Evolutionary conservation across 2,329 filamentous ascomycete species (phyloP).

Genomic region (Fusarium pininemorale): DNA sequence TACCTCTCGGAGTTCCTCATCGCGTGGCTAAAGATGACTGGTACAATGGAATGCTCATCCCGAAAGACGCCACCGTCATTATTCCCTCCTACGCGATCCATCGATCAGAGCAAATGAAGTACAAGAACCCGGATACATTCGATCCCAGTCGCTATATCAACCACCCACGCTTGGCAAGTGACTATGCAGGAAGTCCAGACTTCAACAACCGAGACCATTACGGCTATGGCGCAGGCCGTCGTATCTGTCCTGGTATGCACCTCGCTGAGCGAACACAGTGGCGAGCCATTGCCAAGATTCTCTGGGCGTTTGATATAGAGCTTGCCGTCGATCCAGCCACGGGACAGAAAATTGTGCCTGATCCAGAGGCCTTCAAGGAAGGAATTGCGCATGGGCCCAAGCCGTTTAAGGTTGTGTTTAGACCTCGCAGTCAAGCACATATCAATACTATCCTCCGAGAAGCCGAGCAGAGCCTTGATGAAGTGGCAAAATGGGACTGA

Average conservation of each 20-base stretch:
- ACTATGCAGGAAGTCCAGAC: neutral
- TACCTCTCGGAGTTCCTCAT: neutral
- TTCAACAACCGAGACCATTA: neutral
- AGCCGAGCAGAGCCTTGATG: neutral
- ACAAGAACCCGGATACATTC: neutral
- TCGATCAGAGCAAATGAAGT: neutral
- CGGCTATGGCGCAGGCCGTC: neutral
- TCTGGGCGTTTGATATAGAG: neutral
- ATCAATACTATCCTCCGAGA: neutral
- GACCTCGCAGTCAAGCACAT: neutral
- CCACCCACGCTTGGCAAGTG: neutral
- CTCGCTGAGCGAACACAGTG: neutral
- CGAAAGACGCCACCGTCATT: neutral
- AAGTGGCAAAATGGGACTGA: neutral
- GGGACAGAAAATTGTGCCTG: neutral
- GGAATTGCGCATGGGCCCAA: neutral
- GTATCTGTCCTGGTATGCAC: neutral
- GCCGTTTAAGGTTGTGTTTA: neutral
- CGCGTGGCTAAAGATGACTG: neutral
- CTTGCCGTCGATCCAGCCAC: neutral
- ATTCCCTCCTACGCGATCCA: neutral
- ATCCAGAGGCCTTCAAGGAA: neutral
- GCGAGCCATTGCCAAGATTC: neutral
- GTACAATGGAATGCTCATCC: neutral
- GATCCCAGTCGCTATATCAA: neutral